phyloP scores from a whole-genome alignment of 306 rosid species.

The Glycine soja region DNA sequence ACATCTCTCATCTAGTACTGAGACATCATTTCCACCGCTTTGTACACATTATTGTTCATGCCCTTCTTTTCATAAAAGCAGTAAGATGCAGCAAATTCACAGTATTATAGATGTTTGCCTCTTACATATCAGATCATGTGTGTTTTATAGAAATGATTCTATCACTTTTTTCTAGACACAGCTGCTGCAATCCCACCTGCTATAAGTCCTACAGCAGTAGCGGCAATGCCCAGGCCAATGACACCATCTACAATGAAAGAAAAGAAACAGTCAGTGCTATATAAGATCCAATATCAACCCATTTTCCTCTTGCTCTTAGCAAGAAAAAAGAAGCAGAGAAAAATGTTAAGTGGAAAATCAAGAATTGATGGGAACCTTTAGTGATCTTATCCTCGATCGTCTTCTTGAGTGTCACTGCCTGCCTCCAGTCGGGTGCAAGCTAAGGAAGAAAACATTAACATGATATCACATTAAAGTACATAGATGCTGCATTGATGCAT shows the following conservation, averaged over 20 bases:
- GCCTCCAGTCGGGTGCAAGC: conserved; percentile 98
- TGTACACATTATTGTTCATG: conserved; percentile 37
- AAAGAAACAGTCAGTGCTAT: conserved; percentile 39
- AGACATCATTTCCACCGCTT: conserved; percentile 24
- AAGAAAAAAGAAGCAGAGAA: not conserved
- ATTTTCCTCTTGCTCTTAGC: conserved; percentile 3
- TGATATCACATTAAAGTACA: not conserved
- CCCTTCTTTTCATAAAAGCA: conserved; percentile 27
- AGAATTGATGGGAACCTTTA: conserved; percentile 63
- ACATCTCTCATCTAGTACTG: conserved; percentile 33
- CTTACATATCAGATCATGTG: conserved; percentile 39
- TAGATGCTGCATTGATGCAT: conserved; percentile 13
- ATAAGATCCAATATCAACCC: conserved; percentile 31
- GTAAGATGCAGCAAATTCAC: conserved; percentile 42
- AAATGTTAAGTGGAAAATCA: not conserved
- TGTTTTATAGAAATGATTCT: conserved; percentile 18
- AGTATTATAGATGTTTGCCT: conserved; percentile 34
- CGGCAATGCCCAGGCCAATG: conserved; percentile 88
- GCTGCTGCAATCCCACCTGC: conserved; percentile 91
- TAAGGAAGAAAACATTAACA: conserved; percentile 46
- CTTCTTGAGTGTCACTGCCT: conserved; percentile 76
- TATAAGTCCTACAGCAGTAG: conserved; percentile 81
- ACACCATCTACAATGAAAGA: conserved; percentile 75
- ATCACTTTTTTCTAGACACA: conserved; percentile 65
- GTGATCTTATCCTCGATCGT: conserved; percentile 68